Conservation (phyloP, 78 protist species). For the Dictyostelium capitatum region DNA sequence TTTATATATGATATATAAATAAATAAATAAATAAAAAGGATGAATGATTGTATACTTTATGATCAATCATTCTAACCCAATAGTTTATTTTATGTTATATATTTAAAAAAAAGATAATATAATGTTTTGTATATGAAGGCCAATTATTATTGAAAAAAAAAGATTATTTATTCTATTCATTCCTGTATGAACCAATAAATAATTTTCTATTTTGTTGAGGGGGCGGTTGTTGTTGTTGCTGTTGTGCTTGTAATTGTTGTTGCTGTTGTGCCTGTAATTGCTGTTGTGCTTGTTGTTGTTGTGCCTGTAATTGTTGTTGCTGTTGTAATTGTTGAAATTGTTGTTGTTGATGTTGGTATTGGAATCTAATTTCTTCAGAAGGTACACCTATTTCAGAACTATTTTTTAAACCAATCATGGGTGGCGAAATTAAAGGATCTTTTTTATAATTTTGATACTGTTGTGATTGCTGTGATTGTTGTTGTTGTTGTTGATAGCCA, state of each 20-base stretch:
- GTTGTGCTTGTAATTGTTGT: neutral
- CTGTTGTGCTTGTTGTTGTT: neutral
- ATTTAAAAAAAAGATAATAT: no score
- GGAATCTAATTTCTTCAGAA: constrained; percentile 5
- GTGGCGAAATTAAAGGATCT: constrained; percentile 3
- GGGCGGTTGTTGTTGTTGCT: neutral
- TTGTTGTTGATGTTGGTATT: constrained; percentile 38
- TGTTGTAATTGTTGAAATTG: neutral
- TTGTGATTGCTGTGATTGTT: constrained; percentile 10
- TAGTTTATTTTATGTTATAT: no score
- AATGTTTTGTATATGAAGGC: no score
- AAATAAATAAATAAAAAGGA: no score
- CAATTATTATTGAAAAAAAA: no score
- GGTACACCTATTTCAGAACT: neutral
- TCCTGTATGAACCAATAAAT: constrained; percentile 2
- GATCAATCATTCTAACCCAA: no score
- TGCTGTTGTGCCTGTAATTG: neutral
- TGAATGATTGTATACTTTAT: no score
- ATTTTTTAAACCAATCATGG: neutral
- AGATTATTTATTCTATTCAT: no score
- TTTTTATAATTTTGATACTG: constrained; percentile 39
- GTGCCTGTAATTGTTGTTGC: neutral
- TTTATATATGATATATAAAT: no score
- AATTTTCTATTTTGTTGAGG: neutral
- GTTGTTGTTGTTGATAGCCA: constrained; percentile 22